phyloP scores from a whole-genome alignment of 2,329 filamentous ascomycete genomes.

The Colletotrichum aenigma region DNA sequence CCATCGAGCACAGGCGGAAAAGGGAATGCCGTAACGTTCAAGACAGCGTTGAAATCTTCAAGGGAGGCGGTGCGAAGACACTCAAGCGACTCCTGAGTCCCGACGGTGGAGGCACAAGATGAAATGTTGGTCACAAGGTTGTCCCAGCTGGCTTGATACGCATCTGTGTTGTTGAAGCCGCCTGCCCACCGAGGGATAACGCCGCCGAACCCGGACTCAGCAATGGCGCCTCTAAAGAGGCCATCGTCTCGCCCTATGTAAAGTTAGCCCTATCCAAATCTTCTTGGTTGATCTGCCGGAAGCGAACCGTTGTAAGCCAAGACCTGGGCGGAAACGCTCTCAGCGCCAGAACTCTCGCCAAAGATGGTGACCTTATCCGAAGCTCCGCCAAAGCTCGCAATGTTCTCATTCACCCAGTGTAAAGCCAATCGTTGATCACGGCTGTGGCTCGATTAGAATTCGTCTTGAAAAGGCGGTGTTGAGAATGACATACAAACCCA shows the following conservation, averaged over 20 bases:
- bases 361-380: slow-evolving; percentile 51
- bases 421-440: slow-evolving; percentile 52
- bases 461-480: not conserved
- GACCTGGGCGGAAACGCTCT: slow-evolving; percentile 49
- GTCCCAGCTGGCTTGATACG: slow-evolving; percentile 31
- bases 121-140: slow-evolving; percentile 28
- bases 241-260: slow-evolving; percentile 46
- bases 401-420: slow-evolving; percentile 52
- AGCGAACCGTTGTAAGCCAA: slow-evolving; percentile 49
- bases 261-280: not conserved
- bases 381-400: slow-evolving; percentile 48
- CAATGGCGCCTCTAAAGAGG: slow-evolving; percentile 55
- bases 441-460: not conserved
- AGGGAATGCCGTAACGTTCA: slow-evolving; percentile 10
- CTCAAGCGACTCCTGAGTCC: slow-evolving; percentile 25
- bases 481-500: slow-evolving; percentile 39
- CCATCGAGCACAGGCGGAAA: slow-evolving; percentile 35
- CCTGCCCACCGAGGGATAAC: slow-evolving; percentile 30
- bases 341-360: slow-evolving; percentile 55
- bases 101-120: slow-evolving; percentile 28
- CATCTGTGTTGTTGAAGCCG: slow-evolving; percentile 30
- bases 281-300: not conserved
- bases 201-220: slow-evolving; percentile 49
- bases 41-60: slow-evolving; percentile 28
- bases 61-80: slow-evolving; percentile 31